phyloP scores from a whole-genome alignment of 805 yeast genomes.

The Jamesozyma hellenica region DNA sequence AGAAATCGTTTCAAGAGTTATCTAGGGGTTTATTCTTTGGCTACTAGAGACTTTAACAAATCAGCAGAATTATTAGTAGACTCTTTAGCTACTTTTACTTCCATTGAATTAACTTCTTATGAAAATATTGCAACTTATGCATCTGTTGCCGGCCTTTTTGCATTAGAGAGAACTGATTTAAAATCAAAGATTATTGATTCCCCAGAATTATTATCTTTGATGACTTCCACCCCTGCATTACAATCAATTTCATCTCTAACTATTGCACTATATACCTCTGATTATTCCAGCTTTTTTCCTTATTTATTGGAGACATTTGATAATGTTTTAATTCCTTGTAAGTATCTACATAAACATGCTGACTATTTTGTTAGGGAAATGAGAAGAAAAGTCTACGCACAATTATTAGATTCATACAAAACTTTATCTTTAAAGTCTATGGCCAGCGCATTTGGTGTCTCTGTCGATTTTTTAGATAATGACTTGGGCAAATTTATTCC shows the following conservation, averaged over 20 bases:
- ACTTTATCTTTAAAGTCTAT: conserved; percentile 80
- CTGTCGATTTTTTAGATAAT: conserved; percentile 72
- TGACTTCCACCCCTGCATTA: conserved; percentile 57
- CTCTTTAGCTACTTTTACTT: conserved; percentile 89
- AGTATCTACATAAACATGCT: conserved; percentile 67
- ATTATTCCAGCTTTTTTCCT: conserved; percentile 70
- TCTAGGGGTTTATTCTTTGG: conserved; percentile 70
- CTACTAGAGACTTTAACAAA: conserved; percentile 76
- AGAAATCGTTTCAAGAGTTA: conserved; percentile 90
- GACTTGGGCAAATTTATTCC: conserved; percentile 89
- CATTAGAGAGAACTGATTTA: conserved; percentile 73
- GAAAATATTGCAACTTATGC: conserved; percentile 86
- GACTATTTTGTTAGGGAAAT: conserved; percentile 81
- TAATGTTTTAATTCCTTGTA: conserved; percentile 50
- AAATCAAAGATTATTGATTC: conserved; percentile 82
- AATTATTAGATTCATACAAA: conserved; percentile 87
- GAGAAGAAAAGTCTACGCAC: conserved; percentile 91
- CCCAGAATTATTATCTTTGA: conserved; percentile 80
- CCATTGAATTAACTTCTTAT: conserved; percentile 80
- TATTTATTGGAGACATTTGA: conserved; percentile 70
- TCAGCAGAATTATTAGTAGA: conserved; percentile 82
- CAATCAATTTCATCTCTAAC: conserved; percentile 78
- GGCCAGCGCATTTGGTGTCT: conserved; percentile 91
- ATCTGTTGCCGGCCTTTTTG: conserved; percentile 74
- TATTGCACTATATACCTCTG: conserved; percentile 79